phyloP scores from a whole-genome alignment of 2,329 filamentous ascomycete species.

The Alternaria sp. region DNA sequence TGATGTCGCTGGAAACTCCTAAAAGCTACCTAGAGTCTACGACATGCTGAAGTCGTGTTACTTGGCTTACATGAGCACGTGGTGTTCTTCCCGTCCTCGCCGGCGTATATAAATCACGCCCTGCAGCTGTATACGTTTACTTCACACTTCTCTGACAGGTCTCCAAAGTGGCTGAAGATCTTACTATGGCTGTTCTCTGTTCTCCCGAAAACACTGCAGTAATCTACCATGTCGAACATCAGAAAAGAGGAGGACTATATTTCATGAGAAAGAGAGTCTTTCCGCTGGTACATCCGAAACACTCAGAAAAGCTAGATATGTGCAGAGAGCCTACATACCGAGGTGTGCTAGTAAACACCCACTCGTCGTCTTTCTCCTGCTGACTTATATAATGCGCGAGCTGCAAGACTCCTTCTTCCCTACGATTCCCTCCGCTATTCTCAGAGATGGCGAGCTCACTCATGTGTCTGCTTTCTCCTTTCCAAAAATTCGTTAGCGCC shows the following conservation, averaged over 20 bases:
- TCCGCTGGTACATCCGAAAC: too few relatives aligned
- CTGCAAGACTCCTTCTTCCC: neutral
- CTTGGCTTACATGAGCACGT: neutral
- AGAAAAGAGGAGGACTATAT: neutral
- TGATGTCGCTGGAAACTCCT: neutral
- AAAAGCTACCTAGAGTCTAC: neutral
- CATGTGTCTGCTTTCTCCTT: neutral
- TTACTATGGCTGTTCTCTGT: too few relatives aligned
- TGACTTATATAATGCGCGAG: neutral
- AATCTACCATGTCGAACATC: neutral
- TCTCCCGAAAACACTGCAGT: too few relatives aligned
- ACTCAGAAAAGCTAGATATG: too few relatives aligned
- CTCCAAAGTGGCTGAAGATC: too few relatives aligned
- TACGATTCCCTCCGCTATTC: neutral
- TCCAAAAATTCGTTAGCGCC: neutral
- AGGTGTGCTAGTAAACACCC: too few relatives aligned
- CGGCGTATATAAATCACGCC: neutral
- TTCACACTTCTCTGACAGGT: too few relatives aligned
- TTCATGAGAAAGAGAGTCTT: neutral
- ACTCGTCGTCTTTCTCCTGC: neutral
- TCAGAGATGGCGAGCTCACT: neutral
- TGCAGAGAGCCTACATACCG: too few relatives aligned
- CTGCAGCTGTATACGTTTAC: too few relatives aligned
- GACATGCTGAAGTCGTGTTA: neutral
- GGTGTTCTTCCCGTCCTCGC: neutral